Conservation (phyloP, 768 basidiomycete genomes). For the Mycena maculata region DNA sequence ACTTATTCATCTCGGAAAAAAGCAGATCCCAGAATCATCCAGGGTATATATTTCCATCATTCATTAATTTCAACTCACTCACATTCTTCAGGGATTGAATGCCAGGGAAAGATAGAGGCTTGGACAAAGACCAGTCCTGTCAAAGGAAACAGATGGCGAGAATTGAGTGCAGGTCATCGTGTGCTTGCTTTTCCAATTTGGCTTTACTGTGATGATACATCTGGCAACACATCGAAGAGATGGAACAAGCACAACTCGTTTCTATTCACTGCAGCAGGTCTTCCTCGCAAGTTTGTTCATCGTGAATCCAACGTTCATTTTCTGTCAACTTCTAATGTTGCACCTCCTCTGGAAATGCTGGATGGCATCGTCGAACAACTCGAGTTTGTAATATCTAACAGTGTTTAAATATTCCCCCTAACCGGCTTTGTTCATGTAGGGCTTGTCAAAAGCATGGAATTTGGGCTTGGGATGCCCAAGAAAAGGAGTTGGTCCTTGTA, state of each 20-base stretch:
- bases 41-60: no score
- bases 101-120: neutral
- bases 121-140: slow-evolving; percentile 13
- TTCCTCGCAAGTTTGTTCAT: slow-evolving; percentile 14
- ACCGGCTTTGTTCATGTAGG: neutral
- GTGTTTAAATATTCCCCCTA: neutral
- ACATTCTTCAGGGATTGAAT: neutral
- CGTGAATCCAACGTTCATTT: slow-evolving; percentile 30
- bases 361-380: slow-evolving; percentile 39
- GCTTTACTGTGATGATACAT: slow-evolving; percentile 46
- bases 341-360: slow-evolving; percentile 47
- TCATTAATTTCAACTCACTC: no score
- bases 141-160: slow-evolving; percentile 25
- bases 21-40: slow-evolving; percentile 14
- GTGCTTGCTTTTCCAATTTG: slow-evolving; percentile 41
- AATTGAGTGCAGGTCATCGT: slow-evolving; percentile 19
- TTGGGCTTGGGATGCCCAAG: slow-evolving; percentile 51
- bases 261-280: slow-evolving; percentile 35
- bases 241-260: slow-evolving; percentile 41
- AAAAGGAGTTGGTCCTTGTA: slow-evolving; percentile 43
- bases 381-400: slow-evolving; percentile 25
- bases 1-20: neutral
- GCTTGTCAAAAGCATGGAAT: slow-evolving; percentile 44
- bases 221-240: slow-evolving; percentile 45
- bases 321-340: slow-evolving; percentile 40